Evolutionary conservation across 2,329 filamentous ascomycete species (phyloP).

Genomic region (Calcarisporium arbuscula): DNA sequence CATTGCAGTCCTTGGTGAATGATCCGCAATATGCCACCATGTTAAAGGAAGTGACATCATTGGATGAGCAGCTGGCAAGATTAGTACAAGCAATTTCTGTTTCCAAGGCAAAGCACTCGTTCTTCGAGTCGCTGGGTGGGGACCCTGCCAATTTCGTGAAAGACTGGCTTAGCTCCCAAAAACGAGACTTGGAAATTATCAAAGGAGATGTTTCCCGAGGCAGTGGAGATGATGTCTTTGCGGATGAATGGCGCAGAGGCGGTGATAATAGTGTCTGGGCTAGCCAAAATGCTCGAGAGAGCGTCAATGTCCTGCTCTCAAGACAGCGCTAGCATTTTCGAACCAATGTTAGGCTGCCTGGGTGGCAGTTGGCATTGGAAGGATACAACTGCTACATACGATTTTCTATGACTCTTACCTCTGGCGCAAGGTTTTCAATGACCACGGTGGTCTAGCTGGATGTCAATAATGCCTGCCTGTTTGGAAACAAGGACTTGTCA

Average conservation of each 20-base stretch:
- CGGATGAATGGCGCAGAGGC: constrained; percentile 64
- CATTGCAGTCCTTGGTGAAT: constrained; percentile 58
- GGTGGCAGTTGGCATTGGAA: no score
- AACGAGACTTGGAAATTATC: constrained; percentile 81
- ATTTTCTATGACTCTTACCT: no score
- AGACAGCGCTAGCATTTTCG: constrained; percentile 47
- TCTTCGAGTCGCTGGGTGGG: constrained; percentile 70
- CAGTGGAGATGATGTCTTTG: constrained; percentile 53
- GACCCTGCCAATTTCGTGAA: constrained; percentile 81
- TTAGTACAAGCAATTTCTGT: constrained; percentile 77
- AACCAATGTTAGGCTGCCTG: no score
- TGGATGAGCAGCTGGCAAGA: constrained; percentile 82
- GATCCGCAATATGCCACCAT: constrained; percentile 65
- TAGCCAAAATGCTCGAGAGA: constrained; percentile 54
- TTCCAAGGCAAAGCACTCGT: constrained; percentile 84
- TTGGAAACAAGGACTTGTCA: no score
- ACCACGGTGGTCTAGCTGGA: no score
- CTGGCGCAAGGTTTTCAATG: no score
- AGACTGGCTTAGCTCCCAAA: constrained; percentile 87
- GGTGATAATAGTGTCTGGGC: constrained; percentile 50
- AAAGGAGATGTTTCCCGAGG: constrained; percentile 74
- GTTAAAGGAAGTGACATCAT: constrained; percentile 66
- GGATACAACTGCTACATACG: neutral
- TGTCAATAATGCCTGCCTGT: no score
- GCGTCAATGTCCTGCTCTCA: constrained; percentile 54